These are phyloP conservation scores for Penicillium steckii DNA, from an alignment of 495 filamentous ascomycete genomes.

Conservation along the genomic window DNA sequence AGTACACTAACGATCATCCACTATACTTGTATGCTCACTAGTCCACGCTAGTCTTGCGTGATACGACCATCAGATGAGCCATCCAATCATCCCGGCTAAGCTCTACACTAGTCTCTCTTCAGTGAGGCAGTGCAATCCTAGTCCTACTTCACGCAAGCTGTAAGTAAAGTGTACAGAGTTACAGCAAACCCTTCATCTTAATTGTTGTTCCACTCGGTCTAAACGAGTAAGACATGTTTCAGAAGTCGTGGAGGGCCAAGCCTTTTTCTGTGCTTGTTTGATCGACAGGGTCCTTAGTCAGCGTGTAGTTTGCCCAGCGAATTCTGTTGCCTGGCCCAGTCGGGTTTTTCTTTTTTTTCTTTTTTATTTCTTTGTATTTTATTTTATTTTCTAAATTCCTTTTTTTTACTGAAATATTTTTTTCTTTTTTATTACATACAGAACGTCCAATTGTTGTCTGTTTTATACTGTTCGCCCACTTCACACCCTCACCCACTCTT, in stretches of 20 bases:
- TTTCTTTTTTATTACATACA: not conserved
- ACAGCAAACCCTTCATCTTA: constrained; percentile 8
- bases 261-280: constrained; percentile 26
- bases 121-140: too few species aligned
- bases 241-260: constrained; percentile 20
- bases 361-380: not conserved
- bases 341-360: not conserved
- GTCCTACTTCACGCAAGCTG: too few species aligned
- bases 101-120: not conserved
- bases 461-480: too few species aligned
- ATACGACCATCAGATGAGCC: constrained; percentile 12
- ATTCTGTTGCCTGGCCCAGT: constrained; percentile 1
- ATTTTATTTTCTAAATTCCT: not conserved
- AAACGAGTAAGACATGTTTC: constrained; percentile 18
- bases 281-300: constrained; percentile 33
- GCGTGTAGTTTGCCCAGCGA: not conserved
- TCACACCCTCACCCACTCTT: not conserved
- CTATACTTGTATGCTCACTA: too few species aligned
- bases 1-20: too few species aligned
- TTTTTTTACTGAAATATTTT: not conserved
- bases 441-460: too few species aligned
- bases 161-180: constrained; percentile 20
- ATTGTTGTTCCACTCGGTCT: not conserved
- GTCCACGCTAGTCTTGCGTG: too few species aligned
- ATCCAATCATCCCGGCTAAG: not conserved